Percentiles rank a stretch among this genome's conserved stretches.
Evolutionary conservation across 768 basidiomycete genomes (phyloP).

Genomic region (Infundibulicybe gibba): DNA sequence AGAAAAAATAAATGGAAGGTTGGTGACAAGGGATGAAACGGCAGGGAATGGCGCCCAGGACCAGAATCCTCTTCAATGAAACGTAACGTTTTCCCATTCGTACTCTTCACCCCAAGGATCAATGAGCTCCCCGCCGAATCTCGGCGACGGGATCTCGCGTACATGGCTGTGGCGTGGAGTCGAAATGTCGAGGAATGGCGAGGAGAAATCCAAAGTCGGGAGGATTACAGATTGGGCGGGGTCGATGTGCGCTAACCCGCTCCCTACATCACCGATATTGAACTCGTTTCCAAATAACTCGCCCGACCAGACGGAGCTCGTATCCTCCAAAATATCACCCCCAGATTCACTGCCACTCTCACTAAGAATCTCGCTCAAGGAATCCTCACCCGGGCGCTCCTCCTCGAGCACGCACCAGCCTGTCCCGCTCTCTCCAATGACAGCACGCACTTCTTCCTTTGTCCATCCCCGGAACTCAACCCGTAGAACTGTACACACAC

Average conservation of each 20-base stretch:
- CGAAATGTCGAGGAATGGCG: slow-evolving; percentile 31
- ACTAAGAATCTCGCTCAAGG: slow-evolving; percentile 17
- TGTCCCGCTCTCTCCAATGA: slow-evolving; percentile 68
- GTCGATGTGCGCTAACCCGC: slow-evolving; percentile 31
- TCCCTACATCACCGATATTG: slow-evolving; percentile 8
- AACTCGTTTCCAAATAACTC: slow-evolving; percentile 8
- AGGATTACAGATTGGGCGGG: slow-evolving; percentile 67
- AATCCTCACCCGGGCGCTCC: slow-evolving; percentile 19
- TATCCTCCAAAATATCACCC: slow-evolving; percentile 22
- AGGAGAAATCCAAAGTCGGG: slow-evolving; percentile 75
- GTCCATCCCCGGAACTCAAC: slow-evolving; percentile 77
- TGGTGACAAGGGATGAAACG: no score
- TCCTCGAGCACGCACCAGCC: slow-evolving; percentile 80
- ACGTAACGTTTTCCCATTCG: no score
- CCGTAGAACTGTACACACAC: slow-evolving; percentile 61
- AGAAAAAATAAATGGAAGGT: no score
- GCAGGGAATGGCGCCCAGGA: no score
- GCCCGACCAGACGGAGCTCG: slow-evolving; percentile 24
- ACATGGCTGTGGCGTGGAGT: background rate
- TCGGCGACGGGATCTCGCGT: no score
- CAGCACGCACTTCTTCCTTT: slow-evolving; percentile 54
- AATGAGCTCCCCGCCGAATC: no score
- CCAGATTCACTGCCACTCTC: no score
- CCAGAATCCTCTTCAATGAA: no score
- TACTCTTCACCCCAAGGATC: no score